These are phyloP conservation scores for Adiantum capillusveneris DNA, from an alignment of 75 land plant genomes.

Conservation along the genomic window DNA sequence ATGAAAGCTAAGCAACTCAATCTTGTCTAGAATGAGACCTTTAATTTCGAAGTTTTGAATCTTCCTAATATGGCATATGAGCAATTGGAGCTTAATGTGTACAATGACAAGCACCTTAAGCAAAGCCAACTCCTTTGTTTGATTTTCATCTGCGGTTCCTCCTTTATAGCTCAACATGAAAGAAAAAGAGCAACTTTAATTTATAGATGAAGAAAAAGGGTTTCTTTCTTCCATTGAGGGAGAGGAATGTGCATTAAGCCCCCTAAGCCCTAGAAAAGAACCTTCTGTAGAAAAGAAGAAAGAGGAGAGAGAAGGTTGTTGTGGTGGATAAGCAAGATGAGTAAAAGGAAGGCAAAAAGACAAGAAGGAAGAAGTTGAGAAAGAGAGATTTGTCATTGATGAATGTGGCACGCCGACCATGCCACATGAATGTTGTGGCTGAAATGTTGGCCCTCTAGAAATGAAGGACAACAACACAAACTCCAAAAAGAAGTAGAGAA, in stretches of 20 bases:
- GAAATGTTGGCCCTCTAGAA: no score
- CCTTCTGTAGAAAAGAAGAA: background rate
- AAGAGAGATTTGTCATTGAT: no score
- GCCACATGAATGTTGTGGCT: no score
- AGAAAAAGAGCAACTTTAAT: conserved; percentile 40
- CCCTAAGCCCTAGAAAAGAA: background rate
- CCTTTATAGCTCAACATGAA: conserved; percentile 26
- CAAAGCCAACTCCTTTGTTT: conserved; percentile 46
- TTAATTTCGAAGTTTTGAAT: conserved; percentile 37
- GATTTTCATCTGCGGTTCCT: conserved; percentile 16
- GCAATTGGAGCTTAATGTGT: conserved; percentile 40
- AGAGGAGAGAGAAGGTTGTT: background rate
- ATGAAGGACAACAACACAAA: no score
- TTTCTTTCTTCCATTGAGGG: conserved; percentile 58
- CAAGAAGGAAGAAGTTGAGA: background rate
- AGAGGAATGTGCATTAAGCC: conserved; percentile 44
- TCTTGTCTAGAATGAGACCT: conserved; percentile 56
- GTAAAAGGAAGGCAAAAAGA: background rate
- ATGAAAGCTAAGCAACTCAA: conserved; percentile 47
- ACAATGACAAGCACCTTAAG: conserved; percentile 41
- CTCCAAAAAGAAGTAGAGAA: no score
- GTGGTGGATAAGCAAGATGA: conserved; percentile 5
- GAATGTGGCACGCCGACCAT: no score
- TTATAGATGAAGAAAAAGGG: conserved; percentile 40
- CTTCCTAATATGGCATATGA: conserved; percentile 21